A percentile compares a stretch with the other conserved stretches of the same genome.
Evolutionary conservation across 495 filamentous ascomycete species (phyloP).

Genomic region (Pyrenopolyporus hunteri): DNA sequence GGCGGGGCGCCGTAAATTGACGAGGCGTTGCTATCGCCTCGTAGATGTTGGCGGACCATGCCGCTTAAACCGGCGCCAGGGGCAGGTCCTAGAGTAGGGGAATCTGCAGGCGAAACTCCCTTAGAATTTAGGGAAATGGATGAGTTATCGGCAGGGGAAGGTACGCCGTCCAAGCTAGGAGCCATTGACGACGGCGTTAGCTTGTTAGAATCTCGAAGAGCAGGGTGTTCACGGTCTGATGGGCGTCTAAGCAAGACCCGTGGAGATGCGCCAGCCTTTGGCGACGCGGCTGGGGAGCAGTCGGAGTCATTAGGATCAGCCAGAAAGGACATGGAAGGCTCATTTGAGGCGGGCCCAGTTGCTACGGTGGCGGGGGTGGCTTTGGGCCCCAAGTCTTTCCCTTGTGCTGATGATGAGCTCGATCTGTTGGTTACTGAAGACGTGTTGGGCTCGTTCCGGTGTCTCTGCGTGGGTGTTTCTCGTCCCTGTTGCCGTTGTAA

Average conservation of each 20-base stretch:
- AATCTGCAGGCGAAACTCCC: conserved; percentile 60
- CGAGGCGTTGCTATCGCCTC: conserved; percentile 79
- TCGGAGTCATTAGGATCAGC: conserved; percentile 45
- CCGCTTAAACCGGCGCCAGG: conserved; percentile 71
- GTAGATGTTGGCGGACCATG: conserved; percentile 84
- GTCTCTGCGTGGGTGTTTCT: conserved; percentile 51
- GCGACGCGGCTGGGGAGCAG: conserved; percentile 21
- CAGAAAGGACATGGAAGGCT: conserved; percentile 50
- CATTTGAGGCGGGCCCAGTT: conserved; percentile 31
- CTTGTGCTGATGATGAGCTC: conserved; percentile 44
- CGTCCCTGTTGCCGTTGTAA: conserved; percentile 75
- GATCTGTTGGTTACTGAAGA: conserved; percentile 38
- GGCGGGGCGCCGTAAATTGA: conserved; percentile 65
- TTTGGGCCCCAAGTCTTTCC: conserved; percentile 27
- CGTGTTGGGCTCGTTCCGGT: conserved; percentile 43
- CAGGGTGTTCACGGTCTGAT: conserved; percentile 53
- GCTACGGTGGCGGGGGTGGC: conserved; percentile 11
- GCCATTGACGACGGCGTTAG: conserved; percentile 45
- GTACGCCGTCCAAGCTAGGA: conserved; percentile 34
- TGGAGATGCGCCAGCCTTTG: conserved; percentile 28
- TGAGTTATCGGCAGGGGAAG: conserved; percentile 33
- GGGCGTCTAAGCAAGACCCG: conserved; percentile 47
- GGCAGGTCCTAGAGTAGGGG: conserved; percentile 76
- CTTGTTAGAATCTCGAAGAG: conserved; percentile 48
- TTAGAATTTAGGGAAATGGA: conserved; percentile 37